A percentile compares a stretch with the other conserved stretches of the same genome.
Evolutionary conservation across 257 asterid species (phyloP).

Genomic region (Fraxinus pennsylvanica): DNA sequence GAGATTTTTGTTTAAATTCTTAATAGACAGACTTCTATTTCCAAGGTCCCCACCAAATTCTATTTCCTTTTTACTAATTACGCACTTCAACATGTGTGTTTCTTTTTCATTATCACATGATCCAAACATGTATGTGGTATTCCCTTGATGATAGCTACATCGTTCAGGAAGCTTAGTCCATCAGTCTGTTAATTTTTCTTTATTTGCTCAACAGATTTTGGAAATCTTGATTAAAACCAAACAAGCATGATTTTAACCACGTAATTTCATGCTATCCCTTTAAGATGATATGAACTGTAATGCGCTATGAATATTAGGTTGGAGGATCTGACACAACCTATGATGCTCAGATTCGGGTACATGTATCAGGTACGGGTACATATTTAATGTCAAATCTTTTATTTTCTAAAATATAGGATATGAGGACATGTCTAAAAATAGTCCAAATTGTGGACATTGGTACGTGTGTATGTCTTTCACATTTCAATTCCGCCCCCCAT

Average conservation of each 20-base stretch:
- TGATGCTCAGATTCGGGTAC: not conserved
- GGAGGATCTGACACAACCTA: slow-evolving; percentile 18
- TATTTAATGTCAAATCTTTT: no score
- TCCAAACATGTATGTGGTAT: not conserved
- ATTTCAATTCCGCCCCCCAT: no score
- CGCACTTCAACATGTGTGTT: not conserved
- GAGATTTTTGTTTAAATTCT: not conserved
- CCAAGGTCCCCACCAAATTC: not conserved
- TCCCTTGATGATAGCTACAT: slow-evolving; percentile 3
- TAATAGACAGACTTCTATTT: not conserved
- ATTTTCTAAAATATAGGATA: no score
- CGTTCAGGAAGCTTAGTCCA: not conserved
- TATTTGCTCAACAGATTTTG: slow-evolving; percentile 18
- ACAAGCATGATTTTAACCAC: slow-evolving; percentile 7
- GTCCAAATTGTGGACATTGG: no score
- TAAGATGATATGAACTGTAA: not conserved
- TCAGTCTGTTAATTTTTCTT: slow-evolving; percentile 1
- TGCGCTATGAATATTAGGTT: no score
- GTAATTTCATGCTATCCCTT: slow-evolving; percentile 6
- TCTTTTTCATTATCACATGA: not conserved
- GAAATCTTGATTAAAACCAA: slow-evolving; percentile 21
- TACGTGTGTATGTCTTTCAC: no score
- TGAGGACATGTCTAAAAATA: no score
- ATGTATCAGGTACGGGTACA: no score
- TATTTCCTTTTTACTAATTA: not conserved